Evolutionary conservation across 2,329 filamentous ascomycete species (phyloP), one percentile per base, ranked within the genome.

Genomic region (Trichophyton schoenleinii): DNA sequence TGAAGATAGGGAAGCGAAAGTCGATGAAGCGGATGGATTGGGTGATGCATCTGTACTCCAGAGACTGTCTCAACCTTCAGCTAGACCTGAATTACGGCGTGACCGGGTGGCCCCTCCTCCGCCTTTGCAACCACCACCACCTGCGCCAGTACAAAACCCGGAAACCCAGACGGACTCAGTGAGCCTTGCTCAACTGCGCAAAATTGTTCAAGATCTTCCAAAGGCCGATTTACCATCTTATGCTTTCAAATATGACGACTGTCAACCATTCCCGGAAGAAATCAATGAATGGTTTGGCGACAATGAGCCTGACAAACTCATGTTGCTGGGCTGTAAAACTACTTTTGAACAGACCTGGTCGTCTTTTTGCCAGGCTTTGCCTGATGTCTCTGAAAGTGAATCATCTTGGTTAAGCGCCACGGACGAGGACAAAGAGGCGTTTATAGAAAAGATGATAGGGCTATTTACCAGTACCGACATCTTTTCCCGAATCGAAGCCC

Each of bases 261-360:
- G 82, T 61, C 85, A 86, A 22, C 78, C 84, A 0, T 87, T 95
- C 67, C 84, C 88, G 18, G 89, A 94, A 65, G 94, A 99, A 77
- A 80, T 99, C 57, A 90, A 97, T 71, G 94, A 99, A 76, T 99
- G 94, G 94, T 99, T 99, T 74, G 85, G 87, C 60, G 96, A 97
- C 74, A 87, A 88, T 67, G 86, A 90, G 64, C 88, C 88, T 74
- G 91, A 97, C 71, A 88, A 89, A 75, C 81, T 87, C 55, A 86
- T 91, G 68, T 79, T 96, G 57, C 82, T 88, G 60, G 83, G 86
- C 60, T 86, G 88, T 20, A 88, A 89, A 69, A 80, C 84, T 42
- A 85, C 86, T 1, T 97, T 95, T 70, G 83, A 91, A 65, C 83
- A 84, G 70, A 83, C 86, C 69, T 96, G 89, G 89, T 75, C 81